These are phyloP conservation scores for Eudorina sp. DNA, from an alignment of 139 green algal species.

Conservation along the genomic window DNA sequence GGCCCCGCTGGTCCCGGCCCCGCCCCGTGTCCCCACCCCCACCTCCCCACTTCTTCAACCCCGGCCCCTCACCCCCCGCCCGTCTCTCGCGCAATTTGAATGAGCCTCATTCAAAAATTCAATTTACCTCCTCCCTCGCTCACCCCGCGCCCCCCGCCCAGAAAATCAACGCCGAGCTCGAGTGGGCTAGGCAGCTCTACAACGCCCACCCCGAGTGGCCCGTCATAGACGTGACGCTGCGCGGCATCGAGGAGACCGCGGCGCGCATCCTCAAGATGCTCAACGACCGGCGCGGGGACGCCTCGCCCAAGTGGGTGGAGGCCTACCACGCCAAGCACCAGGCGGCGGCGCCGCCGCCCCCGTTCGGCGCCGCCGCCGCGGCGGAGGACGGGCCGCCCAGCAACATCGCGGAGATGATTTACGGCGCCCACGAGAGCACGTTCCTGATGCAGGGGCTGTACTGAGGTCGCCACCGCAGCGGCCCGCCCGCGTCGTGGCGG, in stretches of 20 bases:
- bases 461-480: no score
- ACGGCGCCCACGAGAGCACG: conserved; percentile 2
- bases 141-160: not conserved
- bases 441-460: conserved; percentile 49
- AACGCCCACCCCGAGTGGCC: conserved; percentile 63
- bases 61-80: no score
- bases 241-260: conserved; percentile 73
- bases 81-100: no score
- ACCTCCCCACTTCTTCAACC: not conserved
- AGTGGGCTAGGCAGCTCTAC: conserved; percentile 64
- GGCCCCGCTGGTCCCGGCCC: no score
- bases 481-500: no score
- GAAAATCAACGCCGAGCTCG: conserved; percentile 64
- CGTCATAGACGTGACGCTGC: conserved; percentile 69
- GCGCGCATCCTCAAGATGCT: conserved; percentile 68
- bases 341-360: not conserved
- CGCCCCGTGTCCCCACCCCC: no score
- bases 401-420: conserved; percentile 38
- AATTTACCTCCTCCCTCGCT: not conserved
- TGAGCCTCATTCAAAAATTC: no score
- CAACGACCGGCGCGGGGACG: conserved; percentile 58
- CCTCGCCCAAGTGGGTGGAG: conserved; percentile 47
- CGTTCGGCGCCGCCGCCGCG: not conserved
- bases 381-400: not conserved
- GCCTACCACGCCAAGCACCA: conserved; percentile 24